Evolutionary conservation across 441 rosid genomes (phyloP), one percentile per base, ranked within the genome.

Genomic region (Cnidoscolus chayamansa): DNA sequence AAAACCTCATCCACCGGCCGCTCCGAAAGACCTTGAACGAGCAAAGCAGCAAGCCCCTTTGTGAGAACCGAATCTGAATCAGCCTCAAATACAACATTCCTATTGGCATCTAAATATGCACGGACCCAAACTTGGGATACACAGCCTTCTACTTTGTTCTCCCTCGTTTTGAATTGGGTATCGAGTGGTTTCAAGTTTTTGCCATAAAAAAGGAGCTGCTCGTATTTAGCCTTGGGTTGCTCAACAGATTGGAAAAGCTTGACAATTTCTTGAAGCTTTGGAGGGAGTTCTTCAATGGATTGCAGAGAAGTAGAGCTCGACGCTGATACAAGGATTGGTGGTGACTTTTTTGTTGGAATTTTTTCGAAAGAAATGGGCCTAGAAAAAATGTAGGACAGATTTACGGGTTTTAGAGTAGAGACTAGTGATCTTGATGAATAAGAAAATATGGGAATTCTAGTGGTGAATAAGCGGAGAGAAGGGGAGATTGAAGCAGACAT

Each of bases 121-220:
- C 97, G 83, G 12, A 93, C 95, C 97, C 97, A 93, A 10, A 93
- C 97, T 84, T 88, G 94, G 43, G 97, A 89, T 25, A 89, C 92
- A 60, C 98, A 93, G n/a, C 98, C 98, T 79, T 90, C 81, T 8
- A 94, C 97, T 77, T 94, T 94, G 67, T 92, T 94, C 61, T 87
- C 91, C 53, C 78, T 74, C 31, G 96, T 91, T 76, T 87, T 90
- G 85, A 83, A 94, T 55, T 17, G 83, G n/a, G 82, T 10, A 72
- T 86, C 89, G 0, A 94, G 89, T 0, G 97, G 89, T 16, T 78
- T 86, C 74, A 94, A 88, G 70, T 86, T 88, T 74, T 87, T 88
- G 0, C 95, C 95, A 67, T 92, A 90, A 82, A 92, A 92, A n/a
- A 90, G 70, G 13, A 94, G 91, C 84, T 91, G 97, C 85, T 90